Percentiles rank a stretch among this genome's conserved stretches.
Evolutionary conservation across 2,329 filamentous ascomycete species (phyloP).

Genomic region (Zymoseptoria pseudotritici): DNA sequence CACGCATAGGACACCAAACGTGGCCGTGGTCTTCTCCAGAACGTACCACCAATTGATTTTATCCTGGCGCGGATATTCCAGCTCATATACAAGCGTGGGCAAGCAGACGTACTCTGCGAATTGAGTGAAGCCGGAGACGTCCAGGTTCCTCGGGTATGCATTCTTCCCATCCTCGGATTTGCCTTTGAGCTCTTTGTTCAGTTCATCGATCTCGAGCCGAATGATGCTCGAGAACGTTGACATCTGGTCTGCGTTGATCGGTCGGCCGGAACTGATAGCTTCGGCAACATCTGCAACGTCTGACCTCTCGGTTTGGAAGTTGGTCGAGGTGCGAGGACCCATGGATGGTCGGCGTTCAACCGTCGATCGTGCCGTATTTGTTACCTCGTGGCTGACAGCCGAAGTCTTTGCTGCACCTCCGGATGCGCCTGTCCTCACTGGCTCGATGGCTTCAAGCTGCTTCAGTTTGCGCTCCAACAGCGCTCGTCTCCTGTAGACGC

Average conservation of each 20-base stretch:
- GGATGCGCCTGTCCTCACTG: constrained; percentile 27
- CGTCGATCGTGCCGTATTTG: constrained; percentile 1
- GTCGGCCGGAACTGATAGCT: constrained; percentile 53
- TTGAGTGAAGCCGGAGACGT: constrained; percentile 44
- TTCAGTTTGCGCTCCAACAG: constrained; percentile 46
- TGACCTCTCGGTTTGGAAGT: constrained; percentile 40
- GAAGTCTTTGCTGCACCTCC: constrained; percentile 7
- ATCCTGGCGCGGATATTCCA: constrained; percentile 67
- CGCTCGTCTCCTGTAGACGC: constrained; percentile 49
- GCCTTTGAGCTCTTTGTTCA: constrained; percentile 58
- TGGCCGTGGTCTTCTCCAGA: constrained; percentile 61
- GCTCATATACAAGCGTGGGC: constrained; percentile 71
- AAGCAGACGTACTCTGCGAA: constrained; percentile 67
- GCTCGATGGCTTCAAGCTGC: constrained; percentile 49
- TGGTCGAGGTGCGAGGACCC: constrained; percentile 35
- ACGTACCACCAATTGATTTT: constrained; percentile 68
- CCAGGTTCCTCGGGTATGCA: constrained; percentile 65
- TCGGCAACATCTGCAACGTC: constrained; percentile 56
- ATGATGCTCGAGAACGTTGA: constrained; percentile 58
- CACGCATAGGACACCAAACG: constrained; percentile 64
- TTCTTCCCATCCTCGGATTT: constrained; percentile 46
- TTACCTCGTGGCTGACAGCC: constrained; percentile 13
- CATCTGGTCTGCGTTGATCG: constrained; percentile 56
- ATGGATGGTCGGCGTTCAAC: constrained; percentile 28
- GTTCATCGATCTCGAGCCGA: constrained; percentile 56